Conservation (phyloP, 2,329 filamentous ascomycete genomes). For the Trichothecium sympodiale region DNA sequence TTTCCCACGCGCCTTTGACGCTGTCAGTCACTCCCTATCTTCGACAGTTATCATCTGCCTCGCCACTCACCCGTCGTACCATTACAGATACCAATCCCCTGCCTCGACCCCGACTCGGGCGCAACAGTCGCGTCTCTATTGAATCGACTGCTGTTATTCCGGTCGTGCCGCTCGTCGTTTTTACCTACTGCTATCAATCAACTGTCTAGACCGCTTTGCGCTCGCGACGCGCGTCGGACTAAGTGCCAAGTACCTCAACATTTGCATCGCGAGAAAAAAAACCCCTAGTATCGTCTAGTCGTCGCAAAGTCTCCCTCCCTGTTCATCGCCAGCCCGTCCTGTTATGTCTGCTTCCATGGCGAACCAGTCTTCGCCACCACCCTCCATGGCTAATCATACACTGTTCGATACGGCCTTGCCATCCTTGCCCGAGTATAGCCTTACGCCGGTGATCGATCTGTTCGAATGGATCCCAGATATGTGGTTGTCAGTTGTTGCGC, state of each 20-base stretch:
- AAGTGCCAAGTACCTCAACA: background rate
- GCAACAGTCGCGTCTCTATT: too few species aligned
- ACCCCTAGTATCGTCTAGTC: background rate
- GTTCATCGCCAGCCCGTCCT: background rate
- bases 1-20: background rate
- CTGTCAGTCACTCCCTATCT: background rate
- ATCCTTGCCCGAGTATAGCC: slow-evolving; percentile 72
- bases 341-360: slow-evolving; percentile 20
- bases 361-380: slow-evolving; percentile 21
- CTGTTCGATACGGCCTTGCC: slow-evolving; percentile 53
- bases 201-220: too few species aligned
- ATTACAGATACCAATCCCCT: too few species aligned
- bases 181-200: too few species aligned
- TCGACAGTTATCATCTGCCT: background rate
- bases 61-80: too few species aligned
- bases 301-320: background rate
- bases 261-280: background rate
- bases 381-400: slow-evolving; percentile 39
- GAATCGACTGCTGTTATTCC: too few species aligned
- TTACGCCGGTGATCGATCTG: slow-evolving; percentile 59
- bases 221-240: too few species aligned
- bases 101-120: too few species aligned
- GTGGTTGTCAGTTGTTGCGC: slow-evolving; percentile 63
- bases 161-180: too few species aligned
- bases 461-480: slow-evolving; percentile 73